Evolutionary conservation across 2,329 filamentous ascomycete genomes (phyloP).

Genomic region (Phialophora expanda): DNA sequence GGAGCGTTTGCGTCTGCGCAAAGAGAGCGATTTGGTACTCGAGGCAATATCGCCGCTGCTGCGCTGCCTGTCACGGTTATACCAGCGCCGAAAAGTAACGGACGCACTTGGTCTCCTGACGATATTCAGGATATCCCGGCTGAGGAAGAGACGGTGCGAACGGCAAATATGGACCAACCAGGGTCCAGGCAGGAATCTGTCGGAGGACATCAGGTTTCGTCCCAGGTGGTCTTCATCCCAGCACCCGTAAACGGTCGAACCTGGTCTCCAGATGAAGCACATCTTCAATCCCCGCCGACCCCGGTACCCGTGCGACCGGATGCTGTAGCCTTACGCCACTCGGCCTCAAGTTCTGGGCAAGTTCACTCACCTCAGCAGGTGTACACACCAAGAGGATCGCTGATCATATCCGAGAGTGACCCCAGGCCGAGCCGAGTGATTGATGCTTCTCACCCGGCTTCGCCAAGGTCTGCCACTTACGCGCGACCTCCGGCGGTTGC

Average conservation of each 20-base stretch:
- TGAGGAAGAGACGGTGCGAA: constrained; percentile 12
- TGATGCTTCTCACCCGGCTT: constrained; percentile 3
- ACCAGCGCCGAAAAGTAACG: constrained; percentile 61
- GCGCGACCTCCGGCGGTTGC: constrained; percentile 14
- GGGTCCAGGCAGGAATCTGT: neutral
- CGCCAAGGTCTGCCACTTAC: constrained; percentile 12
- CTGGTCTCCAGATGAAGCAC: constrained; percentile 57
- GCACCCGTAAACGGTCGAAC: constrained; percentile 61
- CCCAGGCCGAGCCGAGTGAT: constrained; percentile 7
- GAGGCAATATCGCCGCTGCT: constrained; percentile 45
- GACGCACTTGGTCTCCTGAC: constrained; percentile 61
- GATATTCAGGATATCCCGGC: constrained; percentile 33
- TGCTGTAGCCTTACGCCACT: neutral
- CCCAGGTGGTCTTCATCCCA: constrained; percentile 62
- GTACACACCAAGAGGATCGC: constrained; percentile 25
- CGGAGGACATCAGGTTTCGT: neutral
- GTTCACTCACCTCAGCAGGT: constrained; percentile 7
- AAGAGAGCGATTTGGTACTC: constrained; percentile 51
- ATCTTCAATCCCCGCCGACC: neutral
- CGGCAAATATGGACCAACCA: constrained; percentile 3
- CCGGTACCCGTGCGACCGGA: constrained; percentile 9
- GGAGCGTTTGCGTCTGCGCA: constrained; percentile 58
- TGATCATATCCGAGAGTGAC: constrained; percentile 30
- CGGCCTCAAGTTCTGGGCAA: neutral
- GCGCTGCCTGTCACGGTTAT: constrained; percentile 65